phyloP scores from a whole-genome alignment of 352 stramenopile genomes.

The Albugo laibachii region DNA sequence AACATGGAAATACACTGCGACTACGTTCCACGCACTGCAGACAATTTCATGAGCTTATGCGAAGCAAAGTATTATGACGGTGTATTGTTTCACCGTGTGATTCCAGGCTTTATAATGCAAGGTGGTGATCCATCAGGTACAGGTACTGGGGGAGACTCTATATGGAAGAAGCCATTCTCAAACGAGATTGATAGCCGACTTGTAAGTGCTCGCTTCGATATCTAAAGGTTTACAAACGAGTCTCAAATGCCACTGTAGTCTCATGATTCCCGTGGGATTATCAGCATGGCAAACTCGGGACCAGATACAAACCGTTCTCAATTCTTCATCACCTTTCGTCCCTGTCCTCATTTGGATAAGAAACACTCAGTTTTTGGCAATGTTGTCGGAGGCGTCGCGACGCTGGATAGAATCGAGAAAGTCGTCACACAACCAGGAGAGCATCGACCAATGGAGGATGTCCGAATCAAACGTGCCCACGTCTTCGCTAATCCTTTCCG shows the following conservation, averaged over 20 bases:
- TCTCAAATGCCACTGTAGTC: slow-evolving; percentile 11
- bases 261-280: slow-evolving; percentile 79
- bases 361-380: slow-evolving; percentile 95
- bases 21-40: slow-evolving; percentile 87
- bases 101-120: slow-evolving; percentile 94
- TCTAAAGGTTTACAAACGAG: not conserved
- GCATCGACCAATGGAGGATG: slow-evolving; percentile 64
- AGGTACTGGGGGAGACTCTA: slow-evolving; percentile 82
- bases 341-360: slow-evolving; percentile 91
- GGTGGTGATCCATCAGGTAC: slow-evolving; percentile 89
- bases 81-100: slow-evolving; percentile 91
- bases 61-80: slow-evolving; percentile 86
- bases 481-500: slow-evolving; percentile 83
- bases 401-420: slow-evolving; percentile 61
- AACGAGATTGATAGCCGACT: slow-evolving; percentile 96
- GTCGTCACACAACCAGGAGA: slow-evolving; percentile 38
- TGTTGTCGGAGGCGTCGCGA: slow-evolving; percentile 83
- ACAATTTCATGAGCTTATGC: slow-evolving; percentile 95
- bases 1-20: slow-evolving; percentile 94
- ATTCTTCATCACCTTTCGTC: slow-evolving; percentile 98
- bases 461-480: slow-evolving; percentile 56
- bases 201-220: slow-evolving; percentile 14
- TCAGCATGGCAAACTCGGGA: slow-evolving; percentile 95
- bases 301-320: slow-evolving; percentile 93
- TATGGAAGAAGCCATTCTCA: slow-evolving; percentile 87